These are phyloP conservation scores for Magnolia officinalis DNA, from an alignment of 164 flowering plant genomes.

Conservation along the genomic window DNA sequence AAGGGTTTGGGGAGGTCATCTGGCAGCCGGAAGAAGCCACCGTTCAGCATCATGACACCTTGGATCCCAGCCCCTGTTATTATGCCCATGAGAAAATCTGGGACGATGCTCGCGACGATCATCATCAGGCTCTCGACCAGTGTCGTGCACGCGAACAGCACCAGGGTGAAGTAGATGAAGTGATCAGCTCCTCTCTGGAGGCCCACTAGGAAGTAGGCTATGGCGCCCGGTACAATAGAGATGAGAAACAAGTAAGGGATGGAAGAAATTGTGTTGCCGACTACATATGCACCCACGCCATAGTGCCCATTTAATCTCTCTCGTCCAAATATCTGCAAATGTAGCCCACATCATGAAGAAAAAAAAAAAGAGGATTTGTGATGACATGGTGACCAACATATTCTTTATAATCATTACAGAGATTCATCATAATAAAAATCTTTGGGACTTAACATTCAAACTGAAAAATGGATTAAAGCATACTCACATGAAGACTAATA, in stretches of 20 bases:
- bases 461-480: background rate
- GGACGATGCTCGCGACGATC: conserved; percentile 58
- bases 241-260: conserved; percentile 46
- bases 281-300: conserved; percentile 43
- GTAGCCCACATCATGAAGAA: background rate
- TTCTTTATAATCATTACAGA: background rate
- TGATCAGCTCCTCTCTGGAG: conserved; percentile 31
- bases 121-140: conserved; percentile 74
- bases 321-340: conserved; percentile 35
- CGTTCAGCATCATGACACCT: conserved; percentile 48
- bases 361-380: background rate
- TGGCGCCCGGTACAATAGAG: conserved; percentile 44
- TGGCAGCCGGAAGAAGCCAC: conserved; percentile 54
- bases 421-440: background rate
- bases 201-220: conserved; percentile 44
- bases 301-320: conserved; percentile 67
- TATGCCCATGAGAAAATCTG: conserved; percentile 60
- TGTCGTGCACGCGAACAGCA: conserved; percentile 34
- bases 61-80: conserved; percentile 62
- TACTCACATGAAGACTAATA: background rate
- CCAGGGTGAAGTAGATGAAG: conserved; percentile 36
- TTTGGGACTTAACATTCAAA: background rate
- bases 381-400: too few species aligned
- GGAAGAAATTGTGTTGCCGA: conserved; percentile 57
- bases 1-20: conserved; percentile 50